Evolutionary conservation across 2,329 filamentous ascomycete species (phyloP).

Genomic region (Cladobotryum protrusum): DNA sequence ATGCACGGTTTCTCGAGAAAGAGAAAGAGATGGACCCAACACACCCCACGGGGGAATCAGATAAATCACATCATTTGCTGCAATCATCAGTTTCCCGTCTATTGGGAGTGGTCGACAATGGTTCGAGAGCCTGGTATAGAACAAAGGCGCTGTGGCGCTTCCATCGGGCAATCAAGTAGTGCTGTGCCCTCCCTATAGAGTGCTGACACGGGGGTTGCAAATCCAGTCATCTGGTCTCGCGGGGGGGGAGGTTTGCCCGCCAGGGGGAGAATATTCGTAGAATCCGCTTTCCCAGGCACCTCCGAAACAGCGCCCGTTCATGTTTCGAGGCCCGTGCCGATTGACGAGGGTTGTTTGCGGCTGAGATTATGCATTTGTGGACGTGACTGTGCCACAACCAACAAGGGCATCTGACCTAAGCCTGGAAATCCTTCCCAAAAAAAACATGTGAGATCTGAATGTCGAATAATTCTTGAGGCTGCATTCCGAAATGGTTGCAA

Average conservation of each 20-base stretch:
- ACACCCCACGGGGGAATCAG: too few relatives aligned
- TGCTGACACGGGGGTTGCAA: too few relatives aligned
- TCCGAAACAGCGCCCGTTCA: conserved; percentile 6
- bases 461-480: background rate
- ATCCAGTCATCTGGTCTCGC: too few relatives aligned
- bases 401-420: conserved; percentile 7
- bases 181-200: background rate
- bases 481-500: background rate
- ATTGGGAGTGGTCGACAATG: background rate
- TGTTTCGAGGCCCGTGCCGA: conserved; percentile 1
- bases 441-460: conserved; percentile 8
- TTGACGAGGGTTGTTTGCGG: background rate
- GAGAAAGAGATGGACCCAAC: too few relatives aligned
- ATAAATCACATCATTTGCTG: too few relatives aligned
- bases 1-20: background rate
- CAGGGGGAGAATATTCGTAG: background rate
- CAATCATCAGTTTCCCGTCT: too few relatives aligned
- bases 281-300: background rate
- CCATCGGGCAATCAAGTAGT: background rate
- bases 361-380: background rate
- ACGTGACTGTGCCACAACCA: background rate
- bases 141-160: background rate
- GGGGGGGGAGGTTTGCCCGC: background rate
- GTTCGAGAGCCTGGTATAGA: background rate
- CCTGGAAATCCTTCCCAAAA: background rate